Percentiles rank a stretch among this genome's conserved stretches.
Conservation (phyloP, 306 rosid genomes). For the Pachyrhizus erosus region DNA sequence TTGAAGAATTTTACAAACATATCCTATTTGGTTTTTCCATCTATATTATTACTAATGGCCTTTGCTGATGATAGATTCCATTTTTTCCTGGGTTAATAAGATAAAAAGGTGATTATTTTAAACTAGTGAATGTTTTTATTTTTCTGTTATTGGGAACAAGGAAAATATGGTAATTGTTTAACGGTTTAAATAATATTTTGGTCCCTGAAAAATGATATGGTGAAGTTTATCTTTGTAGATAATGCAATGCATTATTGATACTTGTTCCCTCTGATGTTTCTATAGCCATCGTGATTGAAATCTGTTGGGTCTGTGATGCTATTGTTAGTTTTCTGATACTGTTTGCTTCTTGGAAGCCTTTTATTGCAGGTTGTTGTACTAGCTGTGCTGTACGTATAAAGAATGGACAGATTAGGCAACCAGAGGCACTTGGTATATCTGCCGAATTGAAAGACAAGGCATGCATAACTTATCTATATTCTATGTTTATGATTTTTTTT, state of each 20-base stretch:
- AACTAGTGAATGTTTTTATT: not conserved
- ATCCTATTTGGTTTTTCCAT: constrained; percentile 18
- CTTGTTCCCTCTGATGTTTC: constrained; percentile 14
- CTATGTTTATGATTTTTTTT: not conserved
- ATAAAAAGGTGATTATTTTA: not conserved
- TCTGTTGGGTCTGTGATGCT: constrained; percentile 32
- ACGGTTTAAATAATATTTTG: too few species aligned
- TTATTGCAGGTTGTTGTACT: constrained; percentile 89
- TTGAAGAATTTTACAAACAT: constrained; percentile 16
- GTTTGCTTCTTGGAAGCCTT: constrained; percentile 30
- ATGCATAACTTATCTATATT: constrained; percentile 24
- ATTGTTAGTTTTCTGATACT: constrained; percentile 7
- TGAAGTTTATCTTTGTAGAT: constrained; percentile 21
- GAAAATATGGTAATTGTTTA: constrained; percentile 14
- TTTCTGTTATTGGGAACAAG: not conserved
- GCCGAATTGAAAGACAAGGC: constrained; percentile 88
- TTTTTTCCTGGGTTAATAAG: not conserved
- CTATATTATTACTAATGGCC: not conserved
- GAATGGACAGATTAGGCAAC: constrained; percentile 89
- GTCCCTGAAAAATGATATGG: too few species aligned
- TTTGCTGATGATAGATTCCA: not conserved
- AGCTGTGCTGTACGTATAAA: constrained; percentile 97
- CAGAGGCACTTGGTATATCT: constrained; percentile 96
- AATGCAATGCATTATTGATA: not conserved
- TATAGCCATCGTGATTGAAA: not conserved